Base-by-base conservation (phyloP, 1,139 yeast genomes). In the Scheffersomyces insectosa region DNA sequence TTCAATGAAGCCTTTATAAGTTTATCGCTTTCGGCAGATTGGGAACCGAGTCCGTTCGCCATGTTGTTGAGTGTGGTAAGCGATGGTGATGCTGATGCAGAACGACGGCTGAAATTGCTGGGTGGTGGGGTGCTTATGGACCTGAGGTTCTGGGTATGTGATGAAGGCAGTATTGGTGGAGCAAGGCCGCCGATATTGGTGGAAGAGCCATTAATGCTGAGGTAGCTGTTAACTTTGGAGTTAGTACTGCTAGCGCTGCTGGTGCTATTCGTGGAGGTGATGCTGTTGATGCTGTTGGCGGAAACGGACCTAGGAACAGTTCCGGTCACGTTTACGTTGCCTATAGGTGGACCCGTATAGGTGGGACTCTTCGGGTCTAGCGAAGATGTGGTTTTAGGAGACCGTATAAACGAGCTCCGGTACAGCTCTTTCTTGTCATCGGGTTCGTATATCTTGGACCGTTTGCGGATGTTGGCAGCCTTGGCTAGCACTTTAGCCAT, bases 1-100 rank as follows among this genome's bases (percentile, higher is more conserved):
- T 70, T 69, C 39, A 68, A 51, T 20, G 67, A 49, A 7, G 62
- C 44, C 45, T 68, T 66, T 34, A 69, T 62, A 20, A 65, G 50
- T 35, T 57, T 55, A 42, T 66, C 71, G 42, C 55, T 50, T 20
- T 56, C 52, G 8, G 38, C 40, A 12, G 42, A 27, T 28, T n/a
- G 43, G 32, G n/a, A 13, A 10, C 20, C 15, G 12, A 20, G 28
- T 32, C 16, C 28, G 36, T 25, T 31, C 9, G 33, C 28, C 40
- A 20, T 13, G 34, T 11, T n/a, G 31, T 28, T 23, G n/a, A 25
- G 27, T 35, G 25, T 23, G n/a, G 38, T 7, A 9, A 13, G 28
- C 30, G 38, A 35, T 12, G 32, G 39, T 10, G 35, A 28, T 3
- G 15, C 25, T 4, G 39, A 36, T 1, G n/a, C 20, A 4, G 34